Base-by-base conservation (phyloP, 2,329 filamentous ascomycete species). In the Fusarium pininemorale region DNA sequence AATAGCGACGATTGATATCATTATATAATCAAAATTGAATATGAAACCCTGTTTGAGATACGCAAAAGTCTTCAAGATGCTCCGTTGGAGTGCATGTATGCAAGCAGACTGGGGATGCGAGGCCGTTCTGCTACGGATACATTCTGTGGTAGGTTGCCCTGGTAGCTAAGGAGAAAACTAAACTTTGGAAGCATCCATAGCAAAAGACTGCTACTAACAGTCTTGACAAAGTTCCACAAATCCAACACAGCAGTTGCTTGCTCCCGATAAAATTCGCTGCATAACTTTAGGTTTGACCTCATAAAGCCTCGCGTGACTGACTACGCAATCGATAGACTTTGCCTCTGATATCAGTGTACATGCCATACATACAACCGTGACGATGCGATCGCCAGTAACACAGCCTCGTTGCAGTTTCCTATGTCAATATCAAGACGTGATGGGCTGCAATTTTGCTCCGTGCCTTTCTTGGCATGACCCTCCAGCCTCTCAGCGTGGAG, bases 401-500 rank as follows among this genome's bases (percentile, higher is more conserved):
- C 55, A 72, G 68, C 68, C 55, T 68, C 48, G 28, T 61, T 63
- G 11, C 37, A 53, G n/a, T 37, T 53, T 22, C 50, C 32, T 53
- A 50, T 55, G 35, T 56, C 53, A 54, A 69, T 15, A 26, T 51
- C 37, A 16, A 55, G 63, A 37, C 41, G 44, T 65, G 50, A 69
- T 68, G 55, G 44, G 44, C 50, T 70, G 54, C 30, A 70, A 38
- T 44, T 56, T 35, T 44, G 37, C 30, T 66, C 37, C 24, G 50
- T 42, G 60, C 32, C 56, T 70, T 62, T 54, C 53, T 61, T 74
- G 67, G 58, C 41, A 41, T 48, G 47, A 44, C 18, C 32, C 60
- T 54, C 51, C 37, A 64, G 58, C 73, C 73, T 75, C 63, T 75
- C 39, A 76, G 73, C 67, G 42, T 70, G 22, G 44, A 72, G 68